Evolutionary conservation across 2,329 filamentous ascomycete genomes (phyloP).

Genomic region (Fusarium brevicatenulatum): DNA sequence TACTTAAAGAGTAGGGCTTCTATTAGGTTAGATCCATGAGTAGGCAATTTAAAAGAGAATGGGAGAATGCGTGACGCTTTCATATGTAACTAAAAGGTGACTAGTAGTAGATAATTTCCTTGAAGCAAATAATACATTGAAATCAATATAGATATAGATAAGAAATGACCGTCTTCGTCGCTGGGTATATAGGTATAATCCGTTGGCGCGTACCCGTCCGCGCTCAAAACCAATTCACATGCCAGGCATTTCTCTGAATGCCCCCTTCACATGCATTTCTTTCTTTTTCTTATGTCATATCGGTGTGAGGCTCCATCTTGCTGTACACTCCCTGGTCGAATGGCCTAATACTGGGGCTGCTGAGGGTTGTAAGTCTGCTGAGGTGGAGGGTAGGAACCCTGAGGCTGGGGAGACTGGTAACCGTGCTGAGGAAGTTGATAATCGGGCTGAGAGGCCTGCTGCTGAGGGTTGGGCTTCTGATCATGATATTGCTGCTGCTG

Average conservation of each 20-base stretch:
- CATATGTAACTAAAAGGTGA: not conserved
- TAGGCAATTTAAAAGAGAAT: not conserved
- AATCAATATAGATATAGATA: not conserved
- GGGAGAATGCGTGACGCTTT: not conserved
- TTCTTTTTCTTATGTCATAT: slow-evolving; percentile 13
- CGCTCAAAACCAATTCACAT: slow-evolving; percentile 11
- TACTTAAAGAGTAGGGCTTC: too few species aligned
- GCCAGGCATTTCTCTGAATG: not conserved
- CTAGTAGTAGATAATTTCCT: not conserved
- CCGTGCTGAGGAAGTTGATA: slow-evolving; percentile 34
- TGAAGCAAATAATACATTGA: not conserved
- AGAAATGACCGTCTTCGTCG: slow-evolving; percentile 31
- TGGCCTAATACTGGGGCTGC: slow-evolving; percentile 39
- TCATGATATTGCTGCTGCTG: slow-evolving; percentile 10
- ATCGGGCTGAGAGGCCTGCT: slow-evolving; percentile 28
- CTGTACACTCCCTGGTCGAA: not conserved
- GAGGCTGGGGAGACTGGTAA: slow-evolving; percentile 36
- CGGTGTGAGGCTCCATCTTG: not conserved
- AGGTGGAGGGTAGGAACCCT: slow-evolving; percentile 37
- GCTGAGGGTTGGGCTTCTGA: slow-evolving; percentile 18
- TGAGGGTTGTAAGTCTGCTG: slow-evolving; percentile 42
- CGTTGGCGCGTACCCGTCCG: slow-evolving; percentile 27
- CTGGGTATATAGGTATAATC: slow-evolving; percentile 46
- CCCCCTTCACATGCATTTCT: slow-evolving; percentile 1
- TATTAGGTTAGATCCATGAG: too few species aligned